Evolutionary conservation across 108 stramenopile genomes (phyloP), one percentile per base, ranked within the genome.

Genomic region (Aureococcus anophagefferens): DNA sequence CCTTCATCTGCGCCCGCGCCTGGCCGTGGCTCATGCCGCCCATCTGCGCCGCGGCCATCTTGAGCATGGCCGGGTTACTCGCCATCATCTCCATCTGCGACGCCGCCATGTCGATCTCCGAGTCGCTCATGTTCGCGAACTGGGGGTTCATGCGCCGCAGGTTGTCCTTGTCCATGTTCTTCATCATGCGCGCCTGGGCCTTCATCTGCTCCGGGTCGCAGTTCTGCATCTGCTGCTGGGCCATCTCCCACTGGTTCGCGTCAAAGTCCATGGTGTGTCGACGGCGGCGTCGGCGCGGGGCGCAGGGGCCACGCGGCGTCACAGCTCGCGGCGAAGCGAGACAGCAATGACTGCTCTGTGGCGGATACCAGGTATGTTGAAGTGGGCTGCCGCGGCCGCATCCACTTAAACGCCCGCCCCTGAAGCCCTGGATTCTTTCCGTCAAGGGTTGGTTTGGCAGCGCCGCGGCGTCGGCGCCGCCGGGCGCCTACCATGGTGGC

Each of bases 101-200:
- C 17, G 86, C 85, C 0, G 87, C 84, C 66, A 70, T 65, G 36
- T 74, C 66, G 33, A 90, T 83, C 70, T 90, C 87, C 31, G 66
- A 77, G 76, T 90, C 87, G 9, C 83, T 76, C 86, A 87, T 84
- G 62, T 77, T 63, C 4, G 88, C 87, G 74, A 90, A 75, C 64
- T 85, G 86, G 17, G 88, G 90, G 79, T 89, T 88, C 73, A 83
- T 84, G 46, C 76, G 65, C 25, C 90, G 78, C 25, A 91, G 59
- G 0, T 75, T 72, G 31, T 77, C 71, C 16, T 83, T 81, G 62
- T 72, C 75, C 84, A 88, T 89, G n/a, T 80, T 67, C 64, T 79
- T 80, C 89, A 89, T 88, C 69, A 83, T 81, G n/a, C 70, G 66
- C 0, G 90, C 90, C 71, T 91, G 90, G 65, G 81, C 80, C 30